A percentile compares a stretch with the other conserved stretches of the same genome.
These are phyloP conservation scores for Chaetomium tenue DNA, from an alignment of 495 filamentous ascomycete genomes.

Conservation along the genomic window DNA sequence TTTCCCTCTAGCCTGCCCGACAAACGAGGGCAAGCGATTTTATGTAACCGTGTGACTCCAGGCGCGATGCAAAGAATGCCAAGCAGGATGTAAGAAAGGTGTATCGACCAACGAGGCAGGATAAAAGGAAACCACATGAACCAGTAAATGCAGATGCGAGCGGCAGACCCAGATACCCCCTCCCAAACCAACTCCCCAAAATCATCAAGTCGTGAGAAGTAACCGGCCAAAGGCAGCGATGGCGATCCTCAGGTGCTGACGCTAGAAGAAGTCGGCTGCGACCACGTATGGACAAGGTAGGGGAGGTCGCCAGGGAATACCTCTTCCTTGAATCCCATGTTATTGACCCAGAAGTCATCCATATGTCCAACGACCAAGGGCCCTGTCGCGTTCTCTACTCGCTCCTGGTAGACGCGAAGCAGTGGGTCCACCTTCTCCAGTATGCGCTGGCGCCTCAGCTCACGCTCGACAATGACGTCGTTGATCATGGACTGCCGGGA, in stretches of 20 bases:
- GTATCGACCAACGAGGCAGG: not conserved
- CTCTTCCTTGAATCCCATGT: constrained; percentile 48
- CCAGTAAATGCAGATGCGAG: constrained; percentile 20
- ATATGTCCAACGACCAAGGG: constrained; percentile 25
- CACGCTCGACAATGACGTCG: constrained; percentile 59
- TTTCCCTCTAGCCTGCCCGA: constrained; percentile 21
- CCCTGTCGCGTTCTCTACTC: constrained; percentile 20
- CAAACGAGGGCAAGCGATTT: constrained; percentile 22
- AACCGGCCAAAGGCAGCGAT: not conserved
- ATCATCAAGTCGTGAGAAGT: constrained; percentile 32
- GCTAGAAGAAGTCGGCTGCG: constrained; percentile 9
- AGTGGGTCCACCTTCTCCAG: constrained; percentile 37
- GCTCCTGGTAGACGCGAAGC: constrained; percentile 23
- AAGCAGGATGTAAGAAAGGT: constrained; percentile 19
- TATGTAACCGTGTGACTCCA: constrained; percentile 39
- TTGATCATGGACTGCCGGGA: constrained; percentile 47
- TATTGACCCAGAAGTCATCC: constrained; percentile 33
- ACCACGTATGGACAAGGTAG: constrained; percentile 34
- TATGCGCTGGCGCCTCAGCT: constrained; percentile 44
- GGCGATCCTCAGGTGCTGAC: constrained; percentile 2
- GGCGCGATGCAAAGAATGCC: constrained; percentile 37
- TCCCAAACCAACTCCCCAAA: constrained; percentile 19
- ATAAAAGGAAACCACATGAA: constrained; percentile 6
- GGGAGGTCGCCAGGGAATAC: constrained; percentile 34
- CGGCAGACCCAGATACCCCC: constrained; percentile 10